Base-by-base conservation (phyloP, 345 rosid species). In the Eucalyptus grandis region DNA sequence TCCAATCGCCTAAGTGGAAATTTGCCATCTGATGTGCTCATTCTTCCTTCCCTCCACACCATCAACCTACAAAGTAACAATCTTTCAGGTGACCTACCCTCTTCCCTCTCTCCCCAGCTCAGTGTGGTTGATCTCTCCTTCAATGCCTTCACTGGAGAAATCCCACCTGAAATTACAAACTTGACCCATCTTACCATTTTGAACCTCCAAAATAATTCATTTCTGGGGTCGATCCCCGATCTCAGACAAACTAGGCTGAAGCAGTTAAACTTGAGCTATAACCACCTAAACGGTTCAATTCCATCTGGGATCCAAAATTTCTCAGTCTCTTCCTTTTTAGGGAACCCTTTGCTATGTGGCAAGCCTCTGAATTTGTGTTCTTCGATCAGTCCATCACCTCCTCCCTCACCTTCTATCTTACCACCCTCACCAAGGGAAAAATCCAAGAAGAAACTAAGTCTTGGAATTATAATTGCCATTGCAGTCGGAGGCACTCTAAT, bases 1-100 rank as follows among this genome's bases (percentile, higher is more conserved):
- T 94, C 96, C 88, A 98, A 98, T 92, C 24, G 49, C 49, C 95
- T 98, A 21, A 91, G 69, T 77, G 99, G 99, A 87, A 90, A 90
- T 90, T 93, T 98, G 86, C 99, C 99, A 19, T 86, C 96, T 86
- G 97, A 94, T 77, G 47, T 97, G 87, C 93, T 96, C 87, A 96
- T 95, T 47, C 95, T 96, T 89, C 98, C 98, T 88, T 96, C 95
- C 13, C 95, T 98, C 90, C 95, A 90, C 24, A 92, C 88, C 43
- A 21, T 96, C 60, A 95, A 90, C 93, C 97, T 98, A 90, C 99
- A 98, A 81, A 89, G 91, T 60, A 98, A 98, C 94, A 95, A 95
- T 92, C 93, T 98, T 88, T 96, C 99, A 22, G 97, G 98, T 22
- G 83, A 89, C 49, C 94, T 98, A 54, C 98, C 99, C 56, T 91